Evolutionary conservation across 2,329 filamentous ascomycete genomes (phyloP), one percentile per base, ranked within the genome.

Genomic region (Elsinoe perseae): DNA sequence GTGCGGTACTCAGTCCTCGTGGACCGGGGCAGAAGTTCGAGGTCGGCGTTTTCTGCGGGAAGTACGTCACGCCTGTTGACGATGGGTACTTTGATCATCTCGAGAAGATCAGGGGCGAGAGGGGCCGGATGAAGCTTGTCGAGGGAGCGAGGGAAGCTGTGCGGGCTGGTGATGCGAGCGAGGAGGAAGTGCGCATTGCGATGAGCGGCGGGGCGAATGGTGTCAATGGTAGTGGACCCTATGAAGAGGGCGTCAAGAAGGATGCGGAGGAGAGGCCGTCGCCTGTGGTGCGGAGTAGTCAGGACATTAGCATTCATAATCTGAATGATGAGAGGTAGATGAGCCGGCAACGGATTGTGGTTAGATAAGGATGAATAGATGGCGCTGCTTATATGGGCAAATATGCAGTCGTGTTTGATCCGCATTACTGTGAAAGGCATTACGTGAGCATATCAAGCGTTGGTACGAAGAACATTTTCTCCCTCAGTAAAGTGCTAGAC

Each of bases 41-140:
- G 68, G 84, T 95, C 2, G 91, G 92, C 55, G 91, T 96, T 7
- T 96, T 97, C 74, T 89, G 84, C 66, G 92, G 92, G 44, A 82
- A 84, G 61, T 96, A 96, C 70, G 78, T 88, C 59, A 96, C 92
- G 0, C 82, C 83, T 0, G 86, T 96, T 1, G 81, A 85, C 1
- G 79, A 84, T 5, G 84, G 80, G 34, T 96, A 96, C 73, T 93
- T 96, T 63, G 82, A 88, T 62, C 87, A 89, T 64, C 77, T 95
- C 4, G 85, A 88, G 70, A 75, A 79, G 58, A 72, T 90, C 16
- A 79, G 88, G 54, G 86, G 85, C 46, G 84, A 88, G 69, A 85
- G 81, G 60, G 77, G 79, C 60, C 86, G 86, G 70, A 68, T 81
- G 61, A 87, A 87, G 70, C 77, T 83, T 16, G 71, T 86, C 61